Conservation (phyloP, 495 filamentous ascomycete species). For the Podospora appendiculata region DNA sequence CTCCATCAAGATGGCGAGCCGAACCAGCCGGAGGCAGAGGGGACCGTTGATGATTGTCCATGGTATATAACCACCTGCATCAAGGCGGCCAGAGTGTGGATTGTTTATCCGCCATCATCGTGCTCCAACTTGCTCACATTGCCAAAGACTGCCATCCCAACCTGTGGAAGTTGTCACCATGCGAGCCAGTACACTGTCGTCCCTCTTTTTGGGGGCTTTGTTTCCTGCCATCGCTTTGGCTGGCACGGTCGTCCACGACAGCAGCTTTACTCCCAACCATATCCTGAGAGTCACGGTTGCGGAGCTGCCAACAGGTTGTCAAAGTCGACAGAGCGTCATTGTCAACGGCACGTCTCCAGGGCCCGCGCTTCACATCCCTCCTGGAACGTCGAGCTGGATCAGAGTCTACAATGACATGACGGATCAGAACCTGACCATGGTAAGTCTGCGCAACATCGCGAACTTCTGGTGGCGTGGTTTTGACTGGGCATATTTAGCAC, state of each 20-base stretch:
- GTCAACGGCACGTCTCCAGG: slow-evolving; percentile 50
- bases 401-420: slow-evolving; percentile 52
- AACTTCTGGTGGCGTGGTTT: not conserved
- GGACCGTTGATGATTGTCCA: too few relatives aligned
- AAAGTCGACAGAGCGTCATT: slow-evolving; percentile 33
- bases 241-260: slow-evolving; percentile 23
- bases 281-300: slow-evolving; percentile 36
- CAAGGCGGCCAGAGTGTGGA: too few relatives aligned
- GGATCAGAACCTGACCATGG: slow-evolving; percentile 48
- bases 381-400: slow-evolving; percentile 47
- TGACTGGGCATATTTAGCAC: slow-evolving; percentile 33
- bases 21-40: too few relatives aligned
- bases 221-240: slow-evolving; percentile 2
- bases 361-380: slow-evolving; percentile 38
- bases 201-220: slow-evolving; percentile 1
- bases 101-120: too few relatives aligned
- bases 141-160: not conserved
- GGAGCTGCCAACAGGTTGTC: slow-evolving; percentile 34
- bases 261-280: slow-evolving; percentile 41
- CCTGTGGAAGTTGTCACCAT: not conserved
- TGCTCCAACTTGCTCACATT: not conserved
- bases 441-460: slow-evolving; percentile 12
- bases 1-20: too few relatives aligned
- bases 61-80: too few relatives aligned
- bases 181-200: not conserved